Evolutionary conservation across 768 basidiomycete species (phyloP), one percentile per base, ranked within the genome.

Genomic region (Suillus spraguei): DNA sequence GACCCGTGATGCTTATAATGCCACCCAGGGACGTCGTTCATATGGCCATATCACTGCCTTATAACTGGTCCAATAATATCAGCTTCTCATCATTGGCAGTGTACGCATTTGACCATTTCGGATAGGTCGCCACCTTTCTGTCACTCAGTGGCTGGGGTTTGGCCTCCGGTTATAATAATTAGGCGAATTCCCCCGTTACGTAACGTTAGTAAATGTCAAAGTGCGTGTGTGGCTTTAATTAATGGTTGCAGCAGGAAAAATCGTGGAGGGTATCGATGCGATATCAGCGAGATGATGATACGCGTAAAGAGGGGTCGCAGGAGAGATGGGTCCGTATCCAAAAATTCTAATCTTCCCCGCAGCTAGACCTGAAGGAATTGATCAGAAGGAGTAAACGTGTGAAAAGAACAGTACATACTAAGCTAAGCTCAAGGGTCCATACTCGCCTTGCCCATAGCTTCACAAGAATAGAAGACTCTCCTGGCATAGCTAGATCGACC

Each of bases 371-470:
- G 36, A 14, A 55, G 9, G 20, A 20, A 9, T 33, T 24, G 8
- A n/a, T 61, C 54, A 61, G 41, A 61, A 39, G 17, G 36, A 41
- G 7, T 24, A 8, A 28, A 22, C 4, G 8, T 59, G 22, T 17
- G 16, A 39, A 33, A 60, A 60, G 32, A 32, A 32, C 5, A 13
- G 60, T 63, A 77, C 81, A 56, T 65, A 98, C 95, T 82, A 99
- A 79, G 75, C 94, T 95, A 63, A 99, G 83, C 80, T 99, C 97
- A 63, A 99, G 82, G 11, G 97, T 99, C 97, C 97, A 99, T 17
- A 99, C 97, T 63, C 97, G 82, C 63, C 97, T 85, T 22, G 97
- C 95, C 97, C 97, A 99, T 53, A 99, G 83, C 77, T 98, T 98
- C 68, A 96, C 85, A 11, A 76, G 79, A 69, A 83, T 80, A 10